phyloP scores from a whole-genome alignment of 2,329 filamentous ascomycete species.

The Camillea tinctor region DNA sequence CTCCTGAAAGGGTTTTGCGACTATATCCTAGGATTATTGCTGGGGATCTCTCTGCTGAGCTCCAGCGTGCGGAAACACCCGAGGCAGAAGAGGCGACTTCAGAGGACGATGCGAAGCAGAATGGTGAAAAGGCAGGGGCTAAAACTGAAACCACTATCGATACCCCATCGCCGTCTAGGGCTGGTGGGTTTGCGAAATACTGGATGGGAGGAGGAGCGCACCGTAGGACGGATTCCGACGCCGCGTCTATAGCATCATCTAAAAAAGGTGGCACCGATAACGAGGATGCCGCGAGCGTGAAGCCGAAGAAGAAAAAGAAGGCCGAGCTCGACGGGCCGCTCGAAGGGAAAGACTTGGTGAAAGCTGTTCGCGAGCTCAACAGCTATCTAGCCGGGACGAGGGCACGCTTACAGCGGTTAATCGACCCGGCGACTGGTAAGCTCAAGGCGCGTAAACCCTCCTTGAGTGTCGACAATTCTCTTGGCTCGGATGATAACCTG shows the following conservation, averaged over 20 bases:
- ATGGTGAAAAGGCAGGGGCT: slow-evolving; percentile 30
- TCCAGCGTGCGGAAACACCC: slow-evolving; percentile 43
- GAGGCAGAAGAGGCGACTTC: slow-evolving; percentile 42
- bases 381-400: slow-evolving; percentile 87
- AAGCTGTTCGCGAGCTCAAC: slow-evolving; percentile 78
- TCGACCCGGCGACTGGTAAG: slow-evolving; percentile 62
- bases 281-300: slow-evolving; percentile 56
- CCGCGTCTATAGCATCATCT: slow-evolving; percentile 59
- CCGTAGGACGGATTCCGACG: slow-evolving; percentile 50
- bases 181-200: slow-evolving; percentile 53
- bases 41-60: slow-evolving; percentile 69
- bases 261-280: slow-evolving; percentile 49
- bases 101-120: slow-evolving; percentile 36
- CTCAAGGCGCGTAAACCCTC: slow-evolving; percentile 51
- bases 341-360: slow-evolving; percentile 79
- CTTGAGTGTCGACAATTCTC: slow-evolving; percentile 41
- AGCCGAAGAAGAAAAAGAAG: slow-evolving; percentile 43
- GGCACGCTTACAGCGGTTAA: slow-evolving; percentile 58
- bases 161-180: slow-evolving; percentile 36
- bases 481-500: slow-evolving; percentile 25
- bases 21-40: slow-evolving; percentile 83
- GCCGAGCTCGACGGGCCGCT: slow-evolving; percentile 50
- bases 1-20: slow-evolving; percentile 82
- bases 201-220: slow-evolving; percentile 46
- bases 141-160: slow-evolving; percentile 27